phyloP scores from a whole-genome alignment of 2,329 filamentous ascomycete species.

The Beauveria asiatica region DNA sequence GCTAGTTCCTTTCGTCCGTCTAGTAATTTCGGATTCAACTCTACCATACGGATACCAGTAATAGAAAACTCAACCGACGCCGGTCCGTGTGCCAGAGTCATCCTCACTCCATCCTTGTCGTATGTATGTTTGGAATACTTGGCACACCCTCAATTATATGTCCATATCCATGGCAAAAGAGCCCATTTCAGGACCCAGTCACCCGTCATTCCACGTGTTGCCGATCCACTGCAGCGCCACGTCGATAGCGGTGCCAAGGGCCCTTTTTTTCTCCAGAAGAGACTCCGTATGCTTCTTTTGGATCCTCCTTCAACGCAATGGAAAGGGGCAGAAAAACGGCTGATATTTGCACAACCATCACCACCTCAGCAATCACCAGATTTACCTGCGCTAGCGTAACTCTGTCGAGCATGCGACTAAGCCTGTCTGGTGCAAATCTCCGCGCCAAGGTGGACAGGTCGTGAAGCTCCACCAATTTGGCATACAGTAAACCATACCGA shows the following conservation, averaged over 20 bases:
- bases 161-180: not conserved
- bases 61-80: no score
- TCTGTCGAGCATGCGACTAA: not conserved
- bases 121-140: not conserved
- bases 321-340: not conserved
- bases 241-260: not conserved
- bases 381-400: not conserved
- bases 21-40: not conserved
- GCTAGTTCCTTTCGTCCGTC: not conserved
- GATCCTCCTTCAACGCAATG: not conserved
- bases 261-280: not conserved
- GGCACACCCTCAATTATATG: not conserved
- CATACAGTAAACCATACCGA: slow-evolving; percentile 1
- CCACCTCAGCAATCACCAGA: not conserved
- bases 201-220: slow-evolving; percentile 7
- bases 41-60: not conserved
- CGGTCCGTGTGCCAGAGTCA: not conserved
- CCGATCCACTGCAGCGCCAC: slow-evolving; percentile 8
- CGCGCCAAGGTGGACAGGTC: not conserved
- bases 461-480: not conserved
- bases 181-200: slow-evolving; percentile 3
- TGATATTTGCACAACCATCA: not conserved
- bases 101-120: not conserved
- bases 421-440: not conserved
- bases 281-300: not conserved